phyloP scores from a whole-genome alignment of 305 asterid genomes.

The Solanum hybrid region DNA sequence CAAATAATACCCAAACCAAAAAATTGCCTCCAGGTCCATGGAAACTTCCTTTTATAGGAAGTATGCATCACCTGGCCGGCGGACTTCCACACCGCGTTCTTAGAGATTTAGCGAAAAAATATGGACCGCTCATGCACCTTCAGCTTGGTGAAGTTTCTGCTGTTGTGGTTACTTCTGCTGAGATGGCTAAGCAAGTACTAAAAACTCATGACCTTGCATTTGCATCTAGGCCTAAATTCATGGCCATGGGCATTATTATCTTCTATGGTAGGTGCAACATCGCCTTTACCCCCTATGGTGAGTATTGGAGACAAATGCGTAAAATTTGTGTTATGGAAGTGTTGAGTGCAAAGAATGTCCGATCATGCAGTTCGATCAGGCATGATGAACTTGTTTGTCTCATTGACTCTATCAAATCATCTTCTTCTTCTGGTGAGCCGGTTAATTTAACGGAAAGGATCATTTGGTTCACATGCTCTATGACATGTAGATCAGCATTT shows the following conservation, averaged over 20 bases:
- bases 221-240: not conserved
- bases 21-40: conserved; percentile 16
- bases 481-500: conserved; percentile 13
- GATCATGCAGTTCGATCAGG: not conserved
- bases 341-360: conserved; percentile 12
- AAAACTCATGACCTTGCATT: not conserved
- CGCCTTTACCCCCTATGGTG: conserved; percentile 25
- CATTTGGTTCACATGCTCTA: not conserved
- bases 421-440: not conserved
- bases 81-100: conserved; percentile 7
- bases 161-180: not conserved
- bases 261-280: conserved; percentile 24
- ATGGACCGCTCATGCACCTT: not conserved
- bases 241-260: conserved; percentile 12
- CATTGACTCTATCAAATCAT: not conserved
- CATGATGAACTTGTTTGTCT: conserved; percentile 11
- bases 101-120: conserved; percentile 11
- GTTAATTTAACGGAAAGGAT: not conserved
- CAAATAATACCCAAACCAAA: not conserved
- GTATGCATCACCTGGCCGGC: conserved; percentile 4
- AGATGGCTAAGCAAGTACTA: not conserved
- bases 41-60: conserved; percentile 8
- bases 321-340: conserved; percentile 14
- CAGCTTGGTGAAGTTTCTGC: conserved; percentile 1
- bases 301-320: conserved; percentile 43